These are phyloP conservation scores for Ramicandelaber brevisporus DNA, from an alignment of 192 early-diverging fungal species.

Conservation along the genomic window DNA sequence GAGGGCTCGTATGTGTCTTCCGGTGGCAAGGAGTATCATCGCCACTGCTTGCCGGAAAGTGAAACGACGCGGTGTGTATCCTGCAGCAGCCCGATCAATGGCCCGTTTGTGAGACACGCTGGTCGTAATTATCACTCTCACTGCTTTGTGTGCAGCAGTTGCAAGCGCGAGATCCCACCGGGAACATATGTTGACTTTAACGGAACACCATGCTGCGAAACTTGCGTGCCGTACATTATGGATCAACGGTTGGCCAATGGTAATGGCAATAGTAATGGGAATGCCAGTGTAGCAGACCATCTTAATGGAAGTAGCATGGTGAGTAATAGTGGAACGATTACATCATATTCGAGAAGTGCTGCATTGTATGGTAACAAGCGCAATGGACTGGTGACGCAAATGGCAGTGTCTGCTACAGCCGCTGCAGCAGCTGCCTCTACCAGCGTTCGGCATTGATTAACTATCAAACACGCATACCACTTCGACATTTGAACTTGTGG, in stretches of 20 bases:
- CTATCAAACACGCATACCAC: neutral
- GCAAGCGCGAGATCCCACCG: conserved; percentile 14
- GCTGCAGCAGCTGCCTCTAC: neutral
- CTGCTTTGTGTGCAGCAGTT: conserved; percentile 19
- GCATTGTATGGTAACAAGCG: neutral
- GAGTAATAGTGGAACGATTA: neutral
- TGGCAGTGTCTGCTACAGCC: neutral
- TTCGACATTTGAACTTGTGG: neutral
- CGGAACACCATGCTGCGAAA: conserved; percentile 12
- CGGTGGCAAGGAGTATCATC: conserved; percentile 22
- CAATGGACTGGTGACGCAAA: neutral
- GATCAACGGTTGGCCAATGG: conserved; percentile 5
- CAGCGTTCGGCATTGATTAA: neutral
- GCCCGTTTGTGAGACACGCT: conserved; percentile 15
- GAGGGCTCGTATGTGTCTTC: conserved; percentile 24
- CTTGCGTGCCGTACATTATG: too few species aligned
- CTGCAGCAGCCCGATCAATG: conserved; percentile 11
- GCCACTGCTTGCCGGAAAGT: conserved; percentile 9
- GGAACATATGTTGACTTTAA: conserved; percentile 20
- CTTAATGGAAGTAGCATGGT: conserved; percentile 1
- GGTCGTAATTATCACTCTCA: conserved; percentile 13
- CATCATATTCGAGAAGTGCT: neutral
- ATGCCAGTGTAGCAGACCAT: neutral
- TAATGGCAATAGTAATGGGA: neutral
- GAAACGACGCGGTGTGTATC: conserved; percentile 7